Base-by-base conservation (phyloP, 352 stramenopile species). In the Phytophthora kernoviae region DNA sequence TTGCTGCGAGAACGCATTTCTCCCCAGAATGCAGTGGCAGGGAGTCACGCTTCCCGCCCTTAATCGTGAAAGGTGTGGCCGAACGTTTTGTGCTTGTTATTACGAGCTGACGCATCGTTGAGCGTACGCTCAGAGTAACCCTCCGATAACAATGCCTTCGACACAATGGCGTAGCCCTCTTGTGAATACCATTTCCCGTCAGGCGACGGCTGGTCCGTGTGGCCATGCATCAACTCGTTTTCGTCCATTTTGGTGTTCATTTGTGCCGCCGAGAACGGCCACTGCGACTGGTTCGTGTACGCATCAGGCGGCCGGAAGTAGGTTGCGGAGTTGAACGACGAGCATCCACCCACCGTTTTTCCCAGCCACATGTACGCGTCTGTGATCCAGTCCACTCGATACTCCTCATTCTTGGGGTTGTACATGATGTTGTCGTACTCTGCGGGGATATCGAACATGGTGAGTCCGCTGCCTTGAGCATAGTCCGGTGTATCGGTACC, bases 271-370 rank as follows among this genome's bases (percentile, higher is more conserved):
- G 79, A 45, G 41, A 87, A 79, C 10, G 80, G 80, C 80, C 80
- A 90, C 11, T 60, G 55, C 9, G 65, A 66, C 39, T 69, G 67
- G 42, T 64, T 68, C n/a, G 73, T 60, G 69, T 81, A 90, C 3
- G 43, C 57, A 53, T 90, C 75, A 26, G 80, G 65, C 8, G 77
- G 74, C n/a, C 85, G 81, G 21, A 95, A 85, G 74, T 93, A 94
- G 2, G 94, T 77, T 55, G 84, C 83, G n/a, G 62, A 87, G 60
- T 96, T 96, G 49, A 95, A 86, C n/a, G 77, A 87, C 45, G 75
- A 92, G 54, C 77, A 93, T 9, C 88, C 90, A 46, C 87, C 90
- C 2, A 96, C 65, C 26, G 81, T 76, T 58, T 94, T 93, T 54
- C 85, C 84, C 6, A 88, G 72, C 58, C 67, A 88, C 65, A 81